Conservation (phyloP, 345 rosid genomes). For the Jatropha curcas region DNA sequence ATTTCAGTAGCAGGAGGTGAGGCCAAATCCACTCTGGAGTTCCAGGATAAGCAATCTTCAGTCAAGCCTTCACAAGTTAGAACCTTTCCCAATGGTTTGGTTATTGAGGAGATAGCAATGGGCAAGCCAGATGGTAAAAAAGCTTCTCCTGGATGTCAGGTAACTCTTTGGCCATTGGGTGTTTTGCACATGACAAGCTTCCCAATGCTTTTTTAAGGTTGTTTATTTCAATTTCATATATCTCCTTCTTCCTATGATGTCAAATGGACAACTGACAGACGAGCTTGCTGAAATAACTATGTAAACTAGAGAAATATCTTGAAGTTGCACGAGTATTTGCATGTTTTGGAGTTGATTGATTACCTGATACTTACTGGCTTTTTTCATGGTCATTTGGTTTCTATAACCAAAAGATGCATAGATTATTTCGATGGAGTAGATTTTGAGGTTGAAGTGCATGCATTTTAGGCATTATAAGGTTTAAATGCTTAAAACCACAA, state of each 20-base stretch:
- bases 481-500: not conserved
- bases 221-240: not conserved
- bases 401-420: not conserved
- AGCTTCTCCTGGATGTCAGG: constrained; percentile 85
- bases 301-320: not conserved
- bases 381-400: not conserved
- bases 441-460: not conserved
- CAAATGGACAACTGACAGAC: not conserved
- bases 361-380: not conserved
- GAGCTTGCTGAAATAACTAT: too few relatives aligned
- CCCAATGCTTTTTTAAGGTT: too few relatives aligned
- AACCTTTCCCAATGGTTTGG: constrained; percentile 79
- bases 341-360: not conserved
- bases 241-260: not conserved
- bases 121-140: constrained; percentile 88
- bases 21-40: constrained; percentile 27
- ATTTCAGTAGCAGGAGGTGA: constrained; percentile 35
- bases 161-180: constrained; percentile 19
- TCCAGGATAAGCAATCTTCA: constrained; percentile 36
- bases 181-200: not conserved
- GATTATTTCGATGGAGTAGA: not conserved
- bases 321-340: not conserved
- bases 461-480: not conserved
- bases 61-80: constrained; percentile 62
- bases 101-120: constrained; percentile 77